phyloP scores from a whole-genome alignment of 148 eudicot species.

The Diospyros kaki region DNA sequence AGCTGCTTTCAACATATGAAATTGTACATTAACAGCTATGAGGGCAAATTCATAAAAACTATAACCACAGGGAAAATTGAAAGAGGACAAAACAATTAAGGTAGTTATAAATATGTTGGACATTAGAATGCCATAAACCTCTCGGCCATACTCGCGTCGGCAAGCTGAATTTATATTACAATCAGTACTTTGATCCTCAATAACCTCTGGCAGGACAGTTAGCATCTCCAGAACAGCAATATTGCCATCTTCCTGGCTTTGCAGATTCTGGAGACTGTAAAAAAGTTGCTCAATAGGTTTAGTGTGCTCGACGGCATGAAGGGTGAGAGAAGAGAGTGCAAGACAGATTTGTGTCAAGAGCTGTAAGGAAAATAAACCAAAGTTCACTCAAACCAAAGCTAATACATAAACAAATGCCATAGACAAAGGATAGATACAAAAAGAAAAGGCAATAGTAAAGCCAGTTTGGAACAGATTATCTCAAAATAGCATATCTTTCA shows the following conservation, averaged over 20 bases:
- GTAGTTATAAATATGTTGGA: not conserved
- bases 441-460: not conserved
- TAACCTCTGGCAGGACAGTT: slow-evolving; percentile 87
- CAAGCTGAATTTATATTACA: slow-evolving; percentile 47
- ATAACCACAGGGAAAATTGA: not conserved
- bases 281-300: slow-evolving; percentile 90
- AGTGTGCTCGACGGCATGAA: slow-evolving; percentile 72
- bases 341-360: slow-evolving; percentile 95
- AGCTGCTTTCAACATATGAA: slow-evolving; percentile 54
- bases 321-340: slow-evolving; percentile 79
- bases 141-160: slow-evolving; percentile 67
- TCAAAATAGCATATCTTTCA: slow-evolving; percentile 1
- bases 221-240: slow-evolving; percentile 90
- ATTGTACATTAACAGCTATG: slow-evolving; percentile 16
- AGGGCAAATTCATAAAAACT: not conserved
- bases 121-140: slow-evolving; percentile 43
- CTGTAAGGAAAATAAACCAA: slow-evolving; percentile 42
- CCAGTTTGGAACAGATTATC: not conserved
- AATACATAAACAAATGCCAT: not conserved
- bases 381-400: slow-evolving; percentile 13
- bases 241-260: slow-evolving; percentile 64
- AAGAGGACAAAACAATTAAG: slow-evolving; percentile 14
- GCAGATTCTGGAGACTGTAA: slow-evolving; percentile 75
- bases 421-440: not conserved
- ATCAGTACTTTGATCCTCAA: slow-evolving; percentile 75